phyloP scores from a whole-genome alignment of 495 filamentous ascomycete species.

The Talaromyces ruber region DNA sequence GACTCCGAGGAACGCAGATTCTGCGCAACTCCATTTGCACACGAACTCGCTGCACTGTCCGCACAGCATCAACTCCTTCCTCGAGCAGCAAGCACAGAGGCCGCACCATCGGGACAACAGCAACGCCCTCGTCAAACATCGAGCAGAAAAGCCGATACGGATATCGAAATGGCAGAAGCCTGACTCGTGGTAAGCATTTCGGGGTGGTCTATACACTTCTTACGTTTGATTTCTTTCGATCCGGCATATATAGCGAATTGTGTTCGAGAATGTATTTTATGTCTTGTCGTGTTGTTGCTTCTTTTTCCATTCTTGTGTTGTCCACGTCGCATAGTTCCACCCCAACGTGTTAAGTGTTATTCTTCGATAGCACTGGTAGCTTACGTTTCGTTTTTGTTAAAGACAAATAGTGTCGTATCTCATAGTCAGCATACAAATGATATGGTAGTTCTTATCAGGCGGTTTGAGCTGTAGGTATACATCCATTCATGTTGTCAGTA shows the following conservation, averaged over 20 bases:
- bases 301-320: background rate
- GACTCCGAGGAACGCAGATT: slow-evolving; percentile 17
- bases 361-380: background rate
- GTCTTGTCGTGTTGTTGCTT: background rate
- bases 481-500: too few species aligned
- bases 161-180: background rate
- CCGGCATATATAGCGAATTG: background rate
- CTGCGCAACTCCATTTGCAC: slow-evolving; percentile 20
- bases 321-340: background rate
- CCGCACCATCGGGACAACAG: background rate
- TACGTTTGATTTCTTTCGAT: background rate
- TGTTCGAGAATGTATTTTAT: background rate
- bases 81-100: background rate
- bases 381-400: background rate
- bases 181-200: background rate
- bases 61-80: background rate
- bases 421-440: background rate
- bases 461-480: too few species aligned
- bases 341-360: background rate
- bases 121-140: background rate
- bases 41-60: slow-evolving; percentile 9
- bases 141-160: background rate
- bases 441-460: too few species aligned
- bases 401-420: background rate
- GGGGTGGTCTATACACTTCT: background rate